A percentile compares a stretch with the other conserved stretches of the same genome.
Evolutionary conservation across 139 green algal species (phyloP).

Genomic region (Coelastrella sp.): DNA sequence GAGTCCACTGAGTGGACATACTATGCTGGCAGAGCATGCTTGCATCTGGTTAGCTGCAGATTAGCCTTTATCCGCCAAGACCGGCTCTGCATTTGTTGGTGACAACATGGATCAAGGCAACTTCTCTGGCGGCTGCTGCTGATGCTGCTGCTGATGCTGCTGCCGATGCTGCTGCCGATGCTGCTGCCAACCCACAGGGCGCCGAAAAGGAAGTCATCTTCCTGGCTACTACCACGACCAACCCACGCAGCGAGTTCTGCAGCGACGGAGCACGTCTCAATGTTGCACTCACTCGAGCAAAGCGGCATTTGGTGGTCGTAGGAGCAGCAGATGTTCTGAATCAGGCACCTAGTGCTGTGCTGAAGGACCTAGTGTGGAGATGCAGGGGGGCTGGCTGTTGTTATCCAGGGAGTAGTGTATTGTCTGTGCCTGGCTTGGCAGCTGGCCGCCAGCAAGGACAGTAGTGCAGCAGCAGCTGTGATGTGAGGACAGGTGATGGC

Average conservation of each 20-base stretch:
- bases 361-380: conserved; percentile 7
- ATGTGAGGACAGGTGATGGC: conserved; percentile 77
- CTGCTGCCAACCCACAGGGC: conserved; percentile 60
- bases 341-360: conserved; percentile 2
- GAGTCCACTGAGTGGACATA: no score
- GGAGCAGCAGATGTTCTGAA: conserved; percentile 39
- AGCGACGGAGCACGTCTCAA: conserved; percentile 76
- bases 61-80: no score
- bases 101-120: no score
- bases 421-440: not conserved
- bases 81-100: no score
- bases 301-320: conserved; percentile 77
- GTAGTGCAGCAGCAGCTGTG: not conserved
- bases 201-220: conserved; percentile 88
- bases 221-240: conserved; percentile 78
- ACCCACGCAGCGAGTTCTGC: conserved; percentile 39
- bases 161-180: no score
- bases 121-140: no score
- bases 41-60: no score
- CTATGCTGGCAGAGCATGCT: no score
- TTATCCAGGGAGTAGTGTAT: not conserved
- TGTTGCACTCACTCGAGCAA: conserved; percentile 84
- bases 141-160: no score
- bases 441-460: not conserved
- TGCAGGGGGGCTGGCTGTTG: not conserved